phyloP scores from a whole-genome alignment of 257 asterid genomes.

The Haberlea rhodopensis region DNA sequence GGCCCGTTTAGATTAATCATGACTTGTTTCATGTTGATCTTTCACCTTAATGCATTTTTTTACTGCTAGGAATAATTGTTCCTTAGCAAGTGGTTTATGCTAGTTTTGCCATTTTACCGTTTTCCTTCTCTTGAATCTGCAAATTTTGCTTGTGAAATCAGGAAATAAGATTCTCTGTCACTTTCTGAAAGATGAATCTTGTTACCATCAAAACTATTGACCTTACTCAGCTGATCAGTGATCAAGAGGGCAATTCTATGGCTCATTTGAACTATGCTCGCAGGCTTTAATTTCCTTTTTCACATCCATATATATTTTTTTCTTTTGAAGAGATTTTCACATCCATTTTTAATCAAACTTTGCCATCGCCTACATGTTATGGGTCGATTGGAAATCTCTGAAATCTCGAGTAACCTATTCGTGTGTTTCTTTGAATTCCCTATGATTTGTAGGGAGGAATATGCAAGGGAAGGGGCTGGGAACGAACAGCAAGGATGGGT shows the following conservation, averaged over 20 bases:
- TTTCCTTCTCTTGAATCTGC: slow-evolving; percentile 19
- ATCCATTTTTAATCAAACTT: neutral
- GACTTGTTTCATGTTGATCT: slow-evolving; percentile 36
- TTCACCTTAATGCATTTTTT: slow-evolving; percentile 15
- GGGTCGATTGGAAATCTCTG: too few relatives aligned
- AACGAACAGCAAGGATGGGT: too few relatives aligned
- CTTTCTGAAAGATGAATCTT: slow-evolving; percentile 23
- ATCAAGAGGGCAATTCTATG: slow-evolving; percentile 4
- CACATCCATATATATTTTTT: too few relatives aligned
- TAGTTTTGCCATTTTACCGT: slow-evolving; percentile 2
- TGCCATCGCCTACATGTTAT: too few relatives aligned
- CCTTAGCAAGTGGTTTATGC: slow-evolving; percentile 21
- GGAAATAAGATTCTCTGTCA: slow-evolving; percentile 5
- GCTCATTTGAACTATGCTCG: slow-evolving; percentile 1
- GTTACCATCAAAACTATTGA: neutral
- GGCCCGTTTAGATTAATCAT: slow-evolving; percentile 29
- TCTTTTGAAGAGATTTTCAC: too few relatives aligned
- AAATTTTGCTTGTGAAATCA: slow-evolving; percentile 12
- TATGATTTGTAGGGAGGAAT: too few relatives aligned
- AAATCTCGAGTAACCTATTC: too few relatives aligned
- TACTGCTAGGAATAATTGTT: slow-evolving; percentile 24
- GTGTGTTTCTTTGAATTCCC: too few relatives aligned
- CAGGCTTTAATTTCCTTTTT: neutral
- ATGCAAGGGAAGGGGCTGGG: too few relatives aligned
- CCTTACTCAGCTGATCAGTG: slow-evolving; percentile 5